A percentile compares a stretch with the other conserved stretches of the same genome.
Evolutionary conservation across 345 rosid species (phyloP).

Genomic region (Corymbia maculata): DNA sequence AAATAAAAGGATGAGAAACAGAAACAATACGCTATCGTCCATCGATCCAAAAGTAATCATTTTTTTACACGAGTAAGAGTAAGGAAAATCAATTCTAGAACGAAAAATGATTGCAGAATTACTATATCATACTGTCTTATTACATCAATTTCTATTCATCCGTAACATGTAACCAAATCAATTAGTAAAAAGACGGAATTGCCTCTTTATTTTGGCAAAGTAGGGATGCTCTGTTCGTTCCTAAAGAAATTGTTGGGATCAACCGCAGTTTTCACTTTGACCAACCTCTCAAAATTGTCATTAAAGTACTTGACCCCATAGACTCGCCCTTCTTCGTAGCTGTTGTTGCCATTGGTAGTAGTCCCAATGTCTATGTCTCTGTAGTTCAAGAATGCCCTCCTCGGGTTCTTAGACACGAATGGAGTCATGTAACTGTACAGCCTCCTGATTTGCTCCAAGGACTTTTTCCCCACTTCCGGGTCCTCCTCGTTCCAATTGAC

Average conservation of each 20-base stretch:
- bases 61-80: neutral
- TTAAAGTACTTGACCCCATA: slow-evolving; percentile 5
- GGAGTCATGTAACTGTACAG: slow-evolving; percentile 22
- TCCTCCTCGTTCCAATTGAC: slow-evolving; percentile 18
- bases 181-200: neutral
- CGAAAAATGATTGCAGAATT: no score
- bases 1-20: neutral
- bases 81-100: neutral
- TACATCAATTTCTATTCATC: neutral
- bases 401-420: slow-evolving; percentile 20
- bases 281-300: slow-evolving; percentile 10
- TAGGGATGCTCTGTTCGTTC: neutral
- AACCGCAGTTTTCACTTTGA: slow-evolving; percentile 7
- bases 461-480: neutral
- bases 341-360: neutral
- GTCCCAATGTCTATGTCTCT: slow-evolving; percentile 11
- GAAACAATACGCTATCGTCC: neutral
- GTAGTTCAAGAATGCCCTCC: slow-evolving; percentile 12
- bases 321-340: neutral
- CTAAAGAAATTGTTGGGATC: slow-evolving; percentile 15
- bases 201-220: no score
- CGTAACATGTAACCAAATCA: neutral
- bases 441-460: slow-evolving; percentile 15
- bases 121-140: neutral
- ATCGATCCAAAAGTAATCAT: neutral